Evolutionary conservation across 2,329 filamentous ascomycete genomes (phyloP).

Genomic region (Diaporthe australafricana): DNA sequence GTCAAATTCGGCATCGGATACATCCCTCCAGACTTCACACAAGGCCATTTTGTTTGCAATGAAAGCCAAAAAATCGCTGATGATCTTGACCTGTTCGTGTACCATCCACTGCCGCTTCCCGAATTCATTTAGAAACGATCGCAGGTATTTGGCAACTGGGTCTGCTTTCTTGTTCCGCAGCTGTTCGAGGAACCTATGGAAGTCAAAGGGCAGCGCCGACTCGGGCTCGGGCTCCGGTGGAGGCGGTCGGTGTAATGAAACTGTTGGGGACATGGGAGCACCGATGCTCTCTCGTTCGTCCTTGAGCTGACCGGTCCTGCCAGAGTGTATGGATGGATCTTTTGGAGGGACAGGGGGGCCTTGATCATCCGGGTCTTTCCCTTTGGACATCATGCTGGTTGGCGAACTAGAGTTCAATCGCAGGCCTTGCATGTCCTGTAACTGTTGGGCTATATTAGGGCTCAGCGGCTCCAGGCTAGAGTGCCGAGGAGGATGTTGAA

Average conservation of each 20-base stretch:
- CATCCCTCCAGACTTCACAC: constrained; percentile 95
- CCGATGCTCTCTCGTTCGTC: constrained; percentile 52
- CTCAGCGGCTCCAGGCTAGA: constrained; percentile 85
- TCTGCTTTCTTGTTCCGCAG: constrained; percentile 97
- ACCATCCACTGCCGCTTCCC: constrained; percentile 99
- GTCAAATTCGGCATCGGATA: constrained; percentile 97
- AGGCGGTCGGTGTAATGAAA: constrained; percentile 70
- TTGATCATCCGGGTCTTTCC: constrained; percentile 56
- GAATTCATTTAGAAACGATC: constrained; percentile 95
- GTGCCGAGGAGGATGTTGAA: constrained; percentile 82
- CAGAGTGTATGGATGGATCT: constrained; percentile 58
- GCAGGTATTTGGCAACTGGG: constrained; percentile 93
- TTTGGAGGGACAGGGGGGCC: constrained; percentile 71
- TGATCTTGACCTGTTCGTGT: constrained; percentile 99
- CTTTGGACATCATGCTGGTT: constrained; percentile 50
- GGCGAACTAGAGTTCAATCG: constrained; percentile 54
- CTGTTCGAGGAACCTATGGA: constrained; percentile 96
- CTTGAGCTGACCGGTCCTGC: constrained; percentile 49
- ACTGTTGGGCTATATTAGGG: constrained; percentile 59
- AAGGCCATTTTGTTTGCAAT: constrained; percentile 98
- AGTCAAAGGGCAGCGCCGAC: constrained; percentile 91
- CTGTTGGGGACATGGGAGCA: constrained; percentile 58
- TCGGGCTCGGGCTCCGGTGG: constrained; percentile 83
- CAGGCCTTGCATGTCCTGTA: constrained; percentile 60
- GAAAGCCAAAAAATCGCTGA: constrained; percentile 94